These are phyloP conservation scores for Dalbergia oliveri DNA, from an alignment of 306 rosid species.

Conservation along the genomic window DNA sequence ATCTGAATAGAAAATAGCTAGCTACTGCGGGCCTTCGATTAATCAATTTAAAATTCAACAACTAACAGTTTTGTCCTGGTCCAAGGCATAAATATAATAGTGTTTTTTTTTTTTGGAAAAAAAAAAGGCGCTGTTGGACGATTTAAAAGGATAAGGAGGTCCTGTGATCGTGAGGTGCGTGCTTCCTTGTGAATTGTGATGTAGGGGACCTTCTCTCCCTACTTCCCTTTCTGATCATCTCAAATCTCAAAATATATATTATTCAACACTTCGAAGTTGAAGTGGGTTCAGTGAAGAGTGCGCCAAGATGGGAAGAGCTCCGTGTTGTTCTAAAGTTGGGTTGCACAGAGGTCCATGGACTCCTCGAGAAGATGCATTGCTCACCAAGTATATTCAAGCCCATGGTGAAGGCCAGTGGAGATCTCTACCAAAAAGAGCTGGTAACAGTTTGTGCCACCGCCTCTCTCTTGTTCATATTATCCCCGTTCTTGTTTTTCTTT, in stretches of 20 bases:
- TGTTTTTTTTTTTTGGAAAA: too few relatives aligned
- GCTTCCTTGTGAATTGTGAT: neutral
- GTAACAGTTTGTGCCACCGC: slow-evolving; percentile 40
- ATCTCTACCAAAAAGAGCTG: slow-evolving; percentile 84
- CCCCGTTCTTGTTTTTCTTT: too few relatives aligned
- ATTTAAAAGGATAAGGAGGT: slow-evolving; percentile 48
- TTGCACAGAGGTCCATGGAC: slow-evolving; percentile 94
- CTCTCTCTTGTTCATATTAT: too few relatives aligned
- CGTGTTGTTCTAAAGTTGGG: slow-evolving; percentile 90
- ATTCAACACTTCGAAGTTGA: neutral
- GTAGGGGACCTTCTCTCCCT: slow-evolving; percentile 35
- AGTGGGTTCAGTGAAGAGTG: neutral
- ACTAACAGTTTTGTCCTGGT: slow-evolving; percentile 7
- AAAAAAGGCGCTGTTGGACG: neutral
- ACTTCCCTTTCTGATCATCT: neutral
- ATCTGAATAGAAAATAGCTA: neutral
- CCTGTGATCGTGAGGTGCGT: slow-evolving; percentile 27
- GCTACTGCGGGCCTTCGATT: slow-evolving; percentile 4
- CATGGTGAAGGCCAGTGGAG: slow-evolving; percentile 96
- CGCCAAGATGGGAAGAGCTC: slow-evolving; percentile 74
- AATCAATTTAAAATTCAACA: slow-evolving; percentile 40
- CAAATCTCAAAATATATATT: too few relatives aligned
- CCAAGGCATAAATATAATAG: neutral
- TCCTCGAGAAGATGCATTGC: slow-evolving; percentile 80
- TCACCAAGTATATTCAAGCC: slow-evolving; percentile 71